Evolutionary conservation across 2,329 filamentous ascomycete genomes (phyloP), one percentile per base, ranked within the genome.

Genomic region (Alternaria viburni): DNA sequence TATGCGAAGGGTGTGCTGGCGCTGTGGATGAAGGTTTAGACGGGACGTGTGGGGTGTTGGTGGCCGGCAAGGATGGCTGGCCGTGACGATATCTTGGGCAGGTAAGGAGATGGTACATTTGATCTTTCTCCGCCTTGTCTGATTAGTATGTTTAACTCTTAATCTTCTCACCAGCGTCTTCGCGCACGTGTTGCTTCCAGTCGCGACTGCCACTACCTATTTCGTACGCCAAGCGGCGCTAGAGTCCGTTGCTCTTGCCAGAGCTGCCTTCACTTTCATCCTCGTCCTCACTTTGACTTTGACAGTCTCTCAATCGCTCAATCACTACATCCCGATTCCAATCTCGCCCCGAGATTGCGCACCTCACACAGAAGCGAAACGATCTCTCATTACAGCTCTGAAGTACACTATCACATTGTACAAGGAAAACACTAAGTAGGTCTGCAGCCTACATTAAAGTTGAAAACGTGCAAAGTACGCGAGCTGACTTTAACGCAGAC

Each of bases 1-100:
- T 99, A 98, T 81, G 90, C 93, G 55, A 97, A 97, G 78, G 83
- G 84, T 13, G 84, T 85, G 56, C 65, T 85, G 62, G 81, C 73
- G 54, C 66, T 85, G 64, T 85, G 83, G 83, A 64, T 84, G 67
- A 85, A 85, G 78, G 84, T 86, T 12, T 85, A 72, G 66, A 62
- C 11, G 19, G 23, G n/a, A 32, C 28, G 17, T 13, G 23, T 28
- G 70, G 68, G 73, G 67, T 72, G 67, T 75, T 66, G 73, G 74
- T 73, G 76, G 74, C 75, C 67, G 58, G 49, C n/a, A 11, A 11
- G 26, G 19, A 50, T 41, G 17, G 3, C n/a, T 49, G 15, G 26
- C 28, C n/a, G n/a, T 50, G 45, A n/a, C 26, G 45, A 61, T 64
- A 61, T 64, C 54, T 45, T 50, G 41, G 45, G 30, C 36, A 51